Base-by-base conservation (phyloP, 176 grass and related monocot genomes). In the Musa acuminata region DNA sequence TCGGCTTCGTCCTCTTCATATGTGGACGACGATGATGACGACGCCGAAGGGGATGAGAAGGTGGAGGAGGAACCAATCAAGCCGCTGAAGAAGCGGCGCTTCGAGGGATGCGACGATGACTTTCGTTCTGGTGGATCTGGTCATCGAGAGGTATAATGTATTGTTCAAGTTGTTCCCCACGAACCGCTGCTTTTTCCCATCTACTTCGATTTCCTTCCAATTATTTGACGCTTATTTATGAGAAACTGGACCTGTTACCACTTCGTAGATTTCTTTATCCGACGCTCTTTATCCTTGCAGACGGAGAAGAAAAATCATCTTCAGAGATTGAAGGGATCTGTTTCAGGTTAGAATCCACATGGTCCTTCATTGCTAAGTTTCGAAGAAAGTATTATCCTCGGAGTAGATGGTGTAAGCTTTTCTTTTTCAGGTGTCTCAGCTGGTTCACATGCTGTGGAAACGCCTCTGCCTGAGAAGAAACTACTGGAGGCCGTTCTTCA, bases 61-160 rank as follows among this genome's bases (percentile, higher is more conserved):
- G 25, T 7, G 2, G 7, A 35, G 68, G 63, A 89, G 73, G 95
- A 94, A 43, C 78, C 84, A 64, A 78, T 88, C 73, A 94, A 91
- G 80, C 96, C 96, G 64, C 86, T 82, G 69, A 99, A 94, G 83
- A 99, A 99, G 86, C 87, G 88, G 78, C 86, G 84, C 80, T 94
- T 94, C 82, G 90, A 91, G 53, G 69, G 77, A 51, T 85, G 59
- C 67, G 71, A 66, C 62, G 82, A 60, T 16, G 75, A 1, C 12
- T 11, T n/a, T 52, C 9, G 43, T 51, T 77, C n/a, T 11, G 11
- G 35, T 16, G n/a, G 75, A 51, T 77, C 52, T 59, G 71, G 11
- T 68, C 20, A 74, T 69, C 73, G 54, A 83, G 71, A 78, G 84
- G 79, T 58, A 62, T 79, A 78, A 17, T 74, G 4, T 51, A 55